These are phyloP conservation scores for Hippophae tibetana DNA, from an alignment of 306 rosid genomes.

Conservation along the genomic window DNA sequence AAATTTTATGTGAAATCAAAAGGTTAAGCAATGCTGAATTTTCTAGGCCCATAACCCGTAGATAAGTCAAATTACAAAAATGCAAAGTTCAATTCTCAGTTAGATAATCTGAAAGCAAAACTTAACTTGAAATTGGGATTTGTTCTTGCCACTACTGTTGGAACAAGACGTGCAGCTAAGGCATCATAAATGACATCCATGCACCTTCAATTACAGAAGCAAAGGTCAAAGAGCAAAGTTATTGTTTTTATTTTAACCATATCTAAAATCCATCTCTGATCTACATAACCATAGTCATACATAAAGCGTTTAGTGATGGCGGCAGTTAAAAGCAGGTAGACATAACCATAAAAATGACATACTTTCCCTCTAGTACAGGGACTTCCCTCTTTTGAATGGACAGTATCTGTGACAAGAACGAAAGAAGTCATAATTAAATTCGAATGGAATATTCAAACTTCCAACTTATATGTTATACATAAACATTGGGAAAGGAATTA, in stretches of 20 bases:
- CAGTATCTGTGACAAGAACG: slow-evolving; percentile 34
- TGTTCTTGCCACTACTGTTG: slow-evolving; percentile 32
- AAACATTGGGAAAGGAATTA: too few species aligned
- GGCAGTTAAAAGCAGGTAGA: neutral
- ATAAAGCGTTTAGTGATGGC: neutral
- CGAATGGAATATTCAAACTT: neutral
- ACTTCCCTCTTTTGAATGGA: slow-evolving; percentile 40
- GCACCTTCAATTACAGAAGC: slow-evolving; percentile 30
- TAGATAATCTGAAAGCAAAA: slow-evolving; percentile 12
- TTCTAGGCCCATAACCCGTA: neutral
- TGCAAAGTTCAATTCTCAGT: slow-evolving; percentile 10
- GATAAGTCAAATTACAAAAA: neutral
- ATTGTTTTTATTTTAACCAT: too few species aligned
- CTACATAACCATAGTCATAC: neutral
- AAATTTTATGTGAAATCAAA: neutral
- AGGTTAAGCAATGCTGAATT: neutral
- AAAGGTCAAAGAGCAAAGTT: neutral
- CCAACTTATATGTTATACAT: neutral
- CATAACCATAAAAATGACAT: slow-evolving; percentile 6
- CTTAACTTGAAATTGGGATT: slow-evolving; percentile 58
- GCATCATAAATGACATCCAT: slow-evolving; percentile 68
- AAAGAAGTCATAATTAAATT: slow-evolving; percentile 9
- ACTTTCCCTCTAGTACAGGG: slow-evolving; percentile 63
- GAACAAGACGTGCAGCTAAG: slow-evolving; percentile 57
- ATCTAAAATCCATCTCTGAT: neutral